A percentile compares a stretch with the other conserved stretches of the same genome.
Evolutionary conservation across 2,329 filamentous ascomycete species (phyloP).

Genomic region (Didymella pinodella): DNA sequence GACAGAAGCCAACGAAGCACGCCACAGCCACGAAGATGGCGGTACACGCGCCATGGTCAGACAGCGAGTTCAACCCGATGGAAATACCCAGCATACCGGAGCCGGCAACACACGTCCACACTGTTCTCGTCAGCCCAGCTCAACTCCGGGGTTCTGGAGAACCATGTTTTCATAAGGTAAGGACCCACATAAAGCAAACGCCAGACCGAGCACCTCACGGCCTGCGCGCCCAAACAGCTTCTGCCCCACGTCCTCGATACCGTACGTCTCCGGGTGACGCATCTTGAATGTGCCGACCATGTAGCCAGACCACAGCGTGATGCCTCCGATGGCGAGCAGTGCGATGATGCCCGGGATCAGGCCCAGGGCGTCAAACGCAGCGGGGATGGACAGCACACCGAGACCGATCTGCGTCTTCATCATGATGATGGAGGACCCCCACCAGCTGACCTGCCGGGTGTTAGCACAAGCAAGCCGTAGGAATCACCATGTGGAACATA

Average conservation of each 20-base stretch:
- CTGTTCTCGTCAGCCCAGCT: slow-evolving; percentile 40
- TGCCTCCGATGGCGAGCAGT: slow-evolving; percentile 49
- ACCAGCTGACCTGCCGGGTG: slow-evolving; percentile 26
- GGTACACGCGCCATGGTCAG: slow-evolving; percentile 65
- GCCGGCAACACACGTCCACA: slow-evolving; percentile 45
- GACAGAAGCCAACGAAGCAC: slow-evolving; percentile 58
- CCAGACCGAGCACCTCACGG: slow-evolving; percentile 54
- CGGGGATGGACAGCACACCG: slow-evolving; percentile 57
- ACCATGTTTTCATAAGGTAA: slow-evolving; percentile 46
- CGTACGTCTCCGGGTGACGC: slow-evolving; percentile 62
- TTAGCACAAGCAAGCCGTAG: neutral
- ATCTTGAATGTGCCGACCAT: slow-evolving; percentile 61
- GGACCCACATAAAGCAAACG: slow-evolving; percentile 45
- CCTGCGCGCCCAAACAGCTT: slow-evolving; percentile 62
- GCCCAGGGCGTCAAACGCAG: slow-evolving; percentile 55
- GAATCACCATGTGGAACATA: slow-evolving; percentile 5
- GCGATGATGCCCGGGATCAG: slow-evolving; percentile 58
- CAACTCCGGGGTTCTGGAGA: slow-evolving; percentile 7
- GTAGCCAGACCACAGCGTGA: slow-evolving; percentile 59
- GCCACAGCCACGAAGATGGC: slow-evolving; percentile 60
- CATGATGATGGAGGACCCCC: slow-evolving; percentile 31
- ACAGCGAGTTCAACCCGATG: slow-evolving; percentile 67
- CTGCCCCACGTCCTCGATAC: slow-evolving; percentile 63
- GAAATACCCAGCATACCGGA: slow-evolving; percentile 67
- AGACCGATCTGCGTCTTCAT: slow-evolving; percentile 38